Base-by-base conservation (phyloP, 2,329 filamentous ascomycete species). In the Pestalotiopsis sp. region DNA sequence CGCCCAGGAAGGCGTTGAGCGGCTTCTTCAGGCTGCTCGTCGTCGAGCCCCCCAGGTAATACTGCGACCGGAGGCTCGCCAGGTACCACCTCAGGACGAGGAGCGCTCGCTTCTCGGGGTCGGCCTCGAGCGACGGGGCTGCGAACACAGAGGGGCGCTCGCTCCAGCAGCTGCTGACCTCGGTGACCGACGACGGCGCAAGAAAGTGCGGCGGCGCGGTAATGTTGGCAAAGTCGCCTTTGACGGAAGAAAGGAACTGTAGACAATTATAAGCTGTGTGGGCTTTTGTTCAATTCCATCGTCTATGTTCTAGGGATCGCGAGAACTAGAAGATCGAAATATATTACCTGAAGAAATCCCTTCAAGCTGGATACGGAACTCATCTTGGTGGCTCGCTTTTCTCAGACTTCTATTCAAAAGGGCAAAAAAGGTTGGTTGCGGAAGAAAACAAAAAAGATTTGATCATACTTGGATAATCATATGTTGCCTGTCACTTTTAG, bases 101-200 rank as follows among this genome's bases (percentile, higher is more conserved):
- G 17, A 63, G 60, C 13, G 60, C 60, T 20, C 60, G 36, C 36
- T 63, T 63, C 60, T 63, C 60, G 36, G 60, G 23, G 14, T n/a
- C 14, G 60, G 31, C 12, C 36, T 63, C 60, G 23, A 23, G 17
- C 36, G 60, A 25, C 39, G 60, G 60, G 31, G 60, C 60, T 23
- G 60, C 60, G 31, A 63, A 63, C 13, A 63, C 31, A 20, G 27
- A 39, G 17, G 60, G 60, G 17, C 60, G 60, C 36, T 63, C 31
- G n/a, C 17, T 27, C 60, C 60, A 63, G 60, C 60, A 63, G 39
- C 60, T 63, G 27, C 60, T 31, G 12, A 63, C 60, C 39, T 63
- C 60, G 23, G 23, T 27, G 11, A 63, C 36, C n/a, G 60, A 63
- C n/a, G 23, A n/a, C n/a, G 60, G 60, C n/a, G 60, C 60, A 13